Conservation (phyloP, 169 alveolate genomes). For the Nephromyces sp. region DNA sequence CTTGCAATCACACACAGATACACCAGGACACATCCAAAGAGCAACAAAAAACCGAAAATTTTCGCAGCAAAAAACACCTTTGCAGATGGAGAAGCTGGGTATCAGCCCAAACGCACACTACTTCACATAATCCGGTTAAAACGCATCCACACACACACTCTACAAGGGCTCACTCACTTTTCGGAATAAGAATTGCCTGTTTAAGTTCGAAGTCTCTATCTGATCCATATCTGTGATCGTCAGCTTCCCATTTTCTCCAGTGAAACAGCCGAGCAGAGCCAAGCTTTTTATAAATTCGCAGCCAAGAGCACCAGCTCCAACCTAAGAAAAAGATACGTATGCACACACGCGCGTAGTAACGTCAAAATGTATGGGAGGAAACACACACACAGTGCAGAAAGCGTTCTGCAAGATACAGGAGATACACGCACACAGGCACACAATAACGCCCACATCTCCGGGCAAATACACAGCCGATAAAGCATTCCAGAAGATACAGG, state of each 20-base stretch:
- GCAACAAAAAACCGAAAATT: not conserved
- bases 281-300: constrained; percentile 92
- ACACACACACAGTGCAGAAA: too few relatives aligned
- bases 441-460: too few relatives aligned
- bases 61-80: not conserved
- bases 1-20: not conserved
- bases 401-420: too few relatives aligned
- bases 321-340: too few relatives aligned
- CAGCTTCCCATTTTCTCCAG: constrained; percentile 39
- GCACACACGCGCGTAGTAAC: too few relatives aligned
- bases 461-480: too few relatives aligned
- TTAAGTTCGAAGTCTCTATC: constrained; percentile 90
- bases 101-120: not conserved
- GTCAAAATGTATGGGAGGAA: too few relatives aligned
- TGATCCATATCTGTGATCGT: constrained; percentile 93
- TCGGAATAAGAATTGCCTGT: constrained; percentile 91
- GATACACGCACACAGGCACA: too few relatives aligned
- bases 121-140: not conserved
- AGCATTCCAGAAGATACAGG: too few relatives aligned
- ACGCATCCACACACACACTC: not conserved
- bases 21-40: not conserved
- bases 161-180: not conserved
- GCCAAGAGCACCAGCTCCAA: constrained; percentile 95
- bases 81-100: not conserved
- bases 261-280: constrained; percentile 85